Evolutionary conservation across 1,284 basidiomycete genomes (phyloP).

Genomic region (Marasmius fiardii): DNA sequence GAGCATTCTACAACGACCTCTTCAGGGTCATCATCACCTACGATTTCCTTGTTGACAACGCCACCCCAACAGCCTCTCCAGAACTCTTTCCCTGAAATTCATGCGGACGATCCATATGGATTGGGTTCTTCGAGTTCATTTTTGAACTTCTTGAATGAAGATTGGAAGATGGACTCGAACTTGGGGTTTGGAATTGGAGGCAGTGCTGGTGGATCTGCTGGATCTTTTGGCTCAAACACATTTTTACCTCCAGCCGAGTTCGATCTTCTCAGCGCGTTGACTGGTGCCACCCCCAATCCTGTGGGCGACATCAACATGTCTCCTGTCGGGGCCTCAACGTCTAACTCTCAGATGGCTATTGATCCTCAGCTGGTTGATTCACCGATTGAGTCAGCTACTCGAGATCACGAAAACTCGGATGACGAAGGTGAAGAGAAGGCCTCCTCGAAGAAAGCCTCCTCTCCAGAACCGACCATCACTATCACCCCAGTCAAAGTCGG

Average conservation of each 20-base stretch:
- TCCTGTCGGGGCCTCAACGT: background rate
- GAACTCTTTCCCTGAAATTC: constrained; percentile 11
- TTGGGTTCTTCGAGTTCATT: constrained; percentile 8
- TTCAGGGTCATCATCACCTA: constrained; percentile 12
- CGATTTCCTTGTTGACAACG: constrained; percentile 10
- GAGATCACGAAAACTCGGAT: constrained; percentile 13
- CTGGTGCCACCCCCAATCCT: background rate
- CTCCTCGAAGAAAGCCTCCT: background rate
- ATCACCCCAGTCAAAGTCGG: constrained; percentile 52
- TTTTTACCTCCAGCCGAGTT: background rate
- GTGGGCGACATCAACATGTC: background rate
- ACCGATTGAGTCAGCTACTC: constrained; percentile 20
- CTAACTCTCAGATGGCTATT: constrained; percentile 29
- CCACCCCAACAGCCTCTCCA: constrained; percentile 11
- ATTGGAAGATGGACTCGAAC: constrained; percentile 11
- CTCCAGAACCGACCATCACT: constrained; percentile 26
- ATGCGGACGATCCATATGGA: constrained; percentile 9
- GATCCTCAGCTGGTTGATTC: constrained; percentile 46
- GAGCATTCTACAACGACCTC: constrained; percentile 4
- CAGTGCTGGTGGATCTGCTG: background rate
- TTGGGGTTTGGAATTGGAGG: background rate
- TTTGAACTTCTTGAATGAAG: constrained; percentile 14
- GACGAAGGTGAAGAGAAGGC: constrained; percentile 7
- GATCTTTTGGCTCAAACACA: background rate
- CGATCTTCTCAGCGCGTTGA: background rate